Evolutionary conservation across 352 stramenopile genomes (phyloP), one percentile per base, ranked within the genome.

Genomic region (Thraustochytrium sp.): DNA sequence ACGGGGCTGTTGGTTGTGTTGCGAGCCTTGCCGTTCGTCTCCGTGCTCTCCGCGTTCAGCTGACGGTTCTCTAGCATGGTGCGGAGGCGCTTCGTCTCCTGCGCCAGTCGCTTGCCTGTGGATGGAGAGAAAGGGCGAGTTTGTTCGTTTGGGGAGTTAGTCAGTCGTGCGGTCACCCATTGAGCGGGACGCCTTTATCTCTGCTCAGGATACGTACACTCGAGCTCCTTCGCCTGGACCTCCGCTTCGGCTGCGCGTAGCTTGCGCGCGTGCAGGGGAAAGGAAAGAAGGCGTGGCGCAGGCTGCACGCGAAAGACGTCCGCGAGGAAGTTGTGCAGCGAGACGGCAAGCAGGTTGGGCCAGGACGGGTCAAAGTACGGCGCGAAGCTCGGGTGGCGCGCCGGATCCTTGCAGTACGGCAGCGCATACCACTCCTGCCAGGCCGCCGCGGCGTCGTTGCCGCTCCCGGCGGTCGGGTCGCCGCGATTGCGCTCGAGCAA

Each of bases 271-370:
- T 46, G 34, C 23, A 80, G 51, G 18, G 68, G 68, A 44, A 80
- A 80, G 8, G 68, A 46, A 18, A 80, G 31, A 13, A 80, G 68
- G 4, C 26, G 13, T 29, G 68, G 68, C 51, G 68, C 68, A 21
- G 26, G 29, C 16, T 80, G 42, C 2, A 29, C 34, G 34, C 68
- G 48, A 46, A 80, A 80, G 23, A 80, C 68, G 18, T 80, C 31
- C 8, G 48, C 68, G 13, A 80, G 18, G 2, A 80, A 80, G 42
- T 80, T 80, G 2, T 53, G 48, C 53, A 80, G 68, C 46, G 68
- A 80, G 23, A 55, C 26, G n/a, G 34, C 48, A 2, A 80, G 53
- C 13, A 80, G 49, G 4, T 68, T 23, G 18, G 46, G n/a, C 68
- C 68, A 80, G 4, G 5, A n/a, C 21, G 76, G 4, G 18, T 68